phyloP scores from a whole-genome alignment of 306 rosid species.

The Lagenaria siceraria region DNA sequence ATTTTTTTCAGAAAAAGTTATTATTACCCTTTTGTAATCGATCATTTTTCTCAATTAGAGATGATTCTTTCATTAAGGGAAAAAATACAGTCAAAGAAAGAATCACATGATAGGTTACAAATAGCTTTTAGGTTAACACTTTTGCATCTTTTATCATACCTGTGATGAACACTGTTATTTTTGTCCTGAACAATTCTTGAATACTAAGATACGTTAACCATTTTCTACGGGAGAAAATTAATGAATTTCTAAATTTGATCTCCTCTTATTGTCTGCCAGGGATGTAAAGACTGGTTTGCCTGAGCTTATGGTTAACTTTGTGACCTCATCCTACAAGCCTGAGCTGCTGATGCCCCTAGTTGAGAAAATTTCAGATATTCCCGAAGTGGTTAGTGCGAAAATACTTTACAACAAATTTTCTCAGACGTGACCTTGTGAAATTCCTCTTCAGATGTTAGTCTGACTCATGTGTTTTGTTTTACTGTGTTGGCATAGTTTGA shows the following conservation, averaged over 20 bases:
- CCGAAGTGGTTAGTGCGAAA: conserved; percentile 80
- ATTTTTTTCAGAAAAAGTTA: background rate
- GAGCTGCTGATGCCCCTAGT: conserved; percentile 60
- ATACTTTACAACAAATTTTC: background rate
- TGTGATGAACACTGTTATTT: background rate
- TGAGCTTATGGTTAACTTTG: conserved; percentile 92
- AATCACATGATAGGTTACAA: background rate
- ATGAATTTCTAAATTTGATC: background rate
- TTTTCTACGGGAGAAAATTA: background rate
- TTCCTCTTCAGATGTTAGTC: background rate
- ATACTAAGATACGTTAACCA: background rate
- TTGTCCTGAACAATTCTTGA: background rate
- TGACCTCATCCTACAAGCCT: conserved; percentile 78
- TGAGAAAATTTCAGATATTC: conserved; percentile 48
- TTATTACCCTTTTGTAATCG: background rate
- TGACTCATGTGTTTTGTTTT: background rate
- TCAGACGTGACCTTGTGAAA: background rate
- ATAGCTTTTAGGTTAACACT: background rate
- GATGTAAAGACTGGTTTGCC: conserved; percentile 52
- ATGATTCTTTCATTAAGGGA: background rate
- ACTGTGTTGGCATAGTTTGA: background rate
- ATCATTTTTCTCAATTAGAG: background rate
- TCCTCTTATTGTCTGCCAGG: conserved; percentile 25
- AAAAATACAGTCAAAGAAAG: background rate
- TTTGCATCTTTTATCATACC: background rate